phyloP scores from a whole-genome alignment of 2,329 filamentous ascomycete species.

The Malbranchea zuffiana region DNA sequence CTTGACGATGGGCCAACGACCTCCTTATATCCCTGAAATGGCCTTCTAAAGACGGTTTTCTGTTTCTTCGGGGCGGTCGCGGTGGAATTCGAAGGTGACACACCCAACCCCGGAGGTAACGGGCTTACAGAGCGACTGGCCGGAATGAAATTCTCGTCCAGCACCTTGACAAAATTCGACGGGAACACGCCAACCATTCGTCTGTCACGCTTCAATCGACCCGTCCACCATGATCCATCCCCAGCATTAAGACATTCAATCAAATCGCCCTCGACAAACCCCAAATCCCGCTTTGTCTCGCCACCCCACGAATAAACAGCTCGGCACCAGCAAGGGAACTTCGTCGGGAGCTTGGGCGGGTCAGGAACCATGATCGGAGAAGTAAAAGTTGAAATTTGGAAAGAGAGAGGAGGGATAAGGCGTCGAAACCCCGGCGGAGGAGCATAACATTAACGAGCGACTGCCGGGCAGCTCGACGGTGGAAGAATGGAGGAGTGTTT shows the following conservation, averaged over 20 bases:
- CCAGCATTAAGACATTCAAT: constrained; percentile 98
- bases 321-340: constrained; percentile 84
- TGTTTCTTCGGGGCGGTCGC: constrained; percentile 47
- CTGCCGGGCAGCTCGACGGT: background rate
- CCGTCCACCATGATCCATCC: constrained; percentile 98
- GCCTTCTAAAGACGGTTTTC: constrained; percentile 52
- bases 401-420: constrained; percentile 2
- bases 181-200: constrained; percentile 88
- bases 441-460: constrained; percentile 6
- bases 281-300: constrained; percentile 88
- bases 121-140: constrained; percentile 40
- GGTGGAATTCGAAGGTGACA: constrained; percentile 31
- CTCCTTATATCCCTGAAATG: constrained; percentile 52
- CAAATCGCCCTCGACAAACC: constrained; percentile 92
- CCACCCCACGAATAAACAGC: constrained; percentile 90
- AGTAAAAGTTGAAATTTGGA: background rate
- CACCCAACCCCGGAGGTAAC: constrained; percentile 34
- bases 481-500: background rate
- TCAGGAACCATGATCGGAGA: constrained; percentile 34
- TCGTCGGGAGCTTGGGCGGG: constrained; percentile 51
- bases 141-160: constrained; percentile 76
- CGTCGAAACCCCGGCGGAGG: background rate
- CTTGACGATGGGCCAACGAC: constrained; percentile 32
- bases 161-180: constrained; percentile 90
- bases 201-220: constrained; percentile 76